Conservation (phyloP, 148 eudicot species). For the Chenopodium formosanum region DNA sequence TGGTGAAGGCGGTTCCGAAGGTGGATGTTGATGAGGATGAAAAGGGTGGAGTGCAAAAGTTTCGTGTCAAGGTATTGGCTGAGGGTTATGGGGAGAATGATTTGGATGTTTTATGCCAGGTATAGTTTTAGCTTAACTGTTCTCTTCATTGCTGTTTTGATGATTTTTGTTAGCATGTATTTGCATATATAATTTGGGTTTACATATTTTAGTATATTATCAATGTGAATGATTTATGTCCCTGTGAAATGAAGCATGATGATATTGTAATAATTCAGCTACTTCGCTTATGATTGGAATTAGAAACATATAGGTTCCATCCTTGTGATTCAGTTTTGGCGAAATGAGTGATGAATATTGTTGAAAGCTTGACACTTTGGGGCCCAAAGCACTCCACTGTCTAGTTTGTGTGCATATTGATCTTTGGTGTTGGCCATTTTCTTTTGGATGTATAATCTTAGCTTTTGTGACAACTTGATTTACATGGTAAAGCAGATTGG, state of each 20-base stretch:
- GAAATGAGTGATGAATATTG: background rate
- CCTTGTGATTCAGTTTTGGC: background rate
- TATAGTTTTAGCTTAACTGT: conserved; percentile 26
- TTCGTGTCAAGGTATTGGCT: conserved; percentile 63
- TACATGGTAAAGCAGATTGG: conserved; percentile 53
- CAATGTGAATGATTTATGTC: background rate
- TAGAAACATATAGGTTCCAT: background rate
- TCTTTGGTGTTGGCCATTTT: background rate
- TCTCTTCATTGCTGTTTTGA: background rate
- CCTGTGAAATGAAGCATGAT: conserved; percentile 6
- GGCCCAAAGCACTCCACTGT: too few relatives aligned
- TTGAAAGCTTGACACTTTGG: background rate
- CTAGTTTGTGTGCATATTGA: background rate
- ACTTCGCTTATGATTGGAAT: background rate
- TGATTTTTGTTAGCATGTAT: background rate
- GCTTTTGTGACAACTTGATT: conserved; percentile 4
- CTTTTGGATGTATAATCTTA: background rate
- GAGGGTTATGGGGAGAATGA: conserved; percentile 68
- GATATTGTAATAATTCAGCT: background rate
- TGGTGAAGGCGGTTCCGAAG: conserved; percentile 61
- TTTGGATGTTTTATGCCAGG: conserved; percentile 92
- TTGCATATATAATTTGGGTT: background rate
- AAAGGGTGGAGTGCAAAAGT: conserved; percentile 63
- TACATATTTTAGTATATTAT: background rate
- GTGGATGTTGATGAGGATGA: conserved; percentile 45